phyloP scores from a whole-genome alignment of 2,329 filamentous ascomycete species.

The Scytalidium lignicola region DNA sequence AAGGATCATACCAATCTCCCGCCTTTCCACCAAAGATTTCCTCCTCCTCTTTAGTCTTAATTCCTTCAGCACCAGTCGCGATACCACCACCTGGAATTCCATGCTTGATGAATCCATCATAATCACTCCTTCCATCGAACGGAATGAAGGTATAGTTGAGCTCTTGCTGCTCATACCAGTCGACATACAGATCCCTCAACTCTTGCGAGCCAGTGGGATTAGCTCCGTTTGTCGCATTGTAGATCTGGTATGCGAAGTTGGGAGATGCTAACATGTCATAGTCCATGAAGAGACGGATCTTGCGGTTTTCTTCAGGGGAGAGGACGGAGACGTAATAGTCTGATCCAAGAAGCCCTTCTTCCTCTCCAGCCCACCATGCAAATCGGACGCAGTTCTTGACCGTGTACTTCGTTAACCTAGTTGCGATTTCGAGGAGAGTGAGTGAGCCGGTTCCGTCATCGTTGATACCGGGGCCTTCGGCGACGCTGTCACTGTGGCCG shows the following conservation, averaged over 20 bases:
- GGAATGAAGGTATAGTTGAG: constrained; percentile 64
- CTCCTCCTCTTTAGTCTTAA: constrained; percentile 65
- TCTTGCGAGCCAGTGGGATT: constrained; percentile 69
- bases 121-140: constrained; percentile 76
- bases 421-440: constrained; percentile 55
- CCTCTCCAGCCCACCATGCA: constrained; percentile 62
- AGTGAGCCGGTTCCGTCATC: constrained; percentile 30
- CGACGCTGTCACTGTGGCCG: constrained; percentile 57
- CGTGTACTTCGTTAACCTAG: constrained; percentile 48
- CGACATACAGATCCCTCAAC: constrained; percentile 59
- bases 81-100: constrained; percentile 71
- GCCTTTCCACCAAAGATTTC: constrained; percentile 63
- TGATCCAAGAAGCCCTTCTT: constrained; percentile 58
- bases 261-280: constrained; percentile 64
- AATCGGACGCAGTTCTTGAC: constrained; percentile 63
- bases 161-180: constrained; percentile 57
- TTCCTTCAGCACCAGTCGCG: constrained; percentile 68
- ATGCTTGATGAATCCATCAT: constrained; percentile 67
- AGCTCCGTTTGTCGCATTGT: constrained; percentile 64
- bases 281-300: constrained; percentile 62
- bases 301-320: constrained; percentile 47
- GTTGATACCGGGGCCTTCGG: constrained; percentile 46
- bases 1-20: constrained; percentile 52
- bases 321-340: constrained; percentile 54
- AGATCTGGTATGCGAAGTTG: constrained; percentile 63